Base-by-base conservation (phyloP, 805 yeast species). In the Candida namnaoensis region DNA sequence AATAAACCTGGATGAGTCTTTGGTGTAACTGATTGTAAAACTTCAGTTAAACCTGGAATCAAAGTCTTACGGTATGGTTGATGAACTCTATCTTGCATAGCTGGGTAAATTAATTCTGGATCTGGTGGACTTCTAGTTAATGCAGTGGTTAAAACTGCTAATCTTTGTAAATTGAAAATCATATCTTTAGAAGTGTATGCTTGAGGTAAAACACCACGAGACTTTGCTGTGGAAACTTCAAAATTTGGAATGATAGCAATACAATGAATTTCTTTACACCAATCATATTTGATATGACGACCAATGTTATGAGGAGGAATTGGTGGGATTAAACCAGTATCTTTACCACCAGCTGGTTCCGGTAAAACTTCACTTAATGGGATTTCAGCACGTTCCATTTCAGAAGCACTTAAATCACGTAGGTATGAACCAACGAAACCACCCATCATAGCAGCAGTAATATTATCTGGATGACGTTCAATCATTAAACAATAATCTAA, bases 391-490 rank as follows among this genome's bases (percentile, higher is more conserved):
- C 85, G 75, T 44, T 72, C 80, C 49, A 74, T 71, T 50, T 90
- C 97, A 35, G 76, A 73, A 4, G 80, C 78, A 32, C 79, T 69
- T 44, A 93, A 66, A 47, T 86, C 95, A 54, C 95, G 77, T 56
- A 93, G 72, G 62, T 84, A 93, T 5, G 96, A 88, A 36, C 99
- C 99, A 35, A 90, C 96, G 61, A 93, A 93, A 1, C 99, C 97
- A 45, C 99, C 99, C 81, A 90, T 83, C 96, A 93, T 88, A 33
- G 99, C 96, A 30, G 99, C 99, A 11, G 96, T 88, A 56, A 93
- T 90, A 62, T 93, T 93, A 65, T 93, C 99, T 32, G 99, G 99
- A 57, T 93, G 99, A 60, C 98, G 80, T 68, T 93, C 99, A 51
- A 93, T 90, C 93, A 93, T 86, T 52, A 93, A 72, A 62, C 96